These are phyloP conservation scores for Gnetum montanum DNA, from an alignment of 75 land plant species.

Conservation along the genomic window DNA sequence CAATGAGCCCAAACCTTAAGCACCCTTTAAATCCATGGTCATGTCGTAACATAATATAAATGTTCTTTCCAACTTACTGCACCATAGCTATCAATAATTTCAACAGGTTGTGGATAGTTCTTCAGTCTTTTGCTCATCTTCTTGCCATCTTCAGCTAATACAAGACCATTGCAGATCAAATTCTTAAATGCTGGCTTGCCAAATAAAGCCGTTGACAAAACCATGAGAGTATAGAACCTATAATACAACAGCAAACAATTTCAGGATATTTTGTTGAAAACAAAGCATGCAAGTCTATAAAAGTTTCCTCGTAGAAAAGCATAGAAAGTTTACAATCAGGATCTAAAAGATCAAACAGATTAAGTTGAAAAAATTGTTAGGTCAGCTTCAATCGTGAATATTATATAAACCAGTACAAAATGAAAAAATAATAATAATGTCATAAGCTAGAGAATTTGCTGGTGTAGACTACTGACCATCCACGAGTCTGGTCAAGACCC, in stretches of 20 bases:
- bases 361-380: too few species aligned
- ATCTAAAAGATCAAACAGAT: neutral
- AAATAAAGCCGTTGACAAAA: conserved; percentile 93
- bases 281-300: too few species aligned
- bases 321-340: too few species aligned
- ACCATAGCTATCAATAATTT: conserved; percentile 85
- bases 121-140: conserved; percentile 95
- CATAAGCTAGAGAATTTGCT: too few species aligned
- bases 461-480: conserved; percentile 89
- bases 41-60: too few species aligned
- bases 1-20: too few species aligned
- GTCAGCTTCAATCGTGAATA: too few species aligned
- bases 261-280: too few species aligned
- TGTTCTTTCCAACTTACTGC: conserved; percentile 73
- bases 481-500: conserved; percentile 99
- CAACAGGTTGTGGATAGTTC: conserved; percentile 89
- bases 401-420: too few species aligned
- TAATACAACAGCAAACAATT: neutral
- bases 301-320: too few species aligned
- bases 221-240: conserved; percentile 99
- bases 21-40: too few species aligned
- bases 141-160: conserved; percentile 96
- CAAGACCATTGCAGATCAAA: conserved; percentile 96
- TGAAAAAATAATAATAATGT: too few species aligned
- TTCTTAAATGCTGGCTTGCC: conserved; percentile 93